Evolutionary conservation across 2,329 filamentous ascomycete species (phyloP), one percentile per base, ranked within the genome.

Genomic region (Cryphonectria nitschkei): DNA sequence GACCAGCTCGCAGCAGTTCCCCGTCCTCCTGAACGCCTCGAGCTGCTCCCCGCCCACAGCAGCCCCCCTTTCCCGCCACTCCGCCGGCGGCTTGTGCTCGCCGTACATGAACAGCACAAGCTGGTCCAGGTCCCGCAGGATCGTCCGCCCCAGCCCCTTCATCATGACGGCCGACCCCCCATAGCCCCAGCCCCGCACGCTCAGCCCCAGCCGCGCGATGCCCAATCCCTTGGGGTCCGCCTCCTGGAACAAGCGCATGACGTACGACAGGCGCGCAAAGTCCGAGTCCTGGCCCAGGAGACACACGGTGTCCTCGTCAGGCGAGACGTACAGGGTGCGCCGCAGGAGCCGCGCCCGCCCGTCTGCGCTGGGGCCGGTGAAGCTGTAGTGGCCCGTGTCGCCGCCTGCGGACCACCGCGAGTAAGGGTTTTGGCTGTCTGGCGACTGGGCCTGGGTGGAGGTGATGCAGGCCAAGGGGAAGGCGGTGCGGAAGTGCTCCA

Each of bases 71-170:
- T 74, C 73, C 9, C 56, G 68, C 74, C 79, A 80, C n/a, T 60
- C 60, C 0, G 64, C 39, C 4, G 79, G 79, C 37, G 78, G 79
- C 52, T 70, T 46, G 19, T 71, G 69, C 26, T 78, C 77, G 8
- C 69, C 63, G 56, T 79, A 80, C 75, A 78, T 77, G 61, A 80
- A 76, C 26, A 81, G 66, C 22, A 76, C 74, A 50, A 80, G 72
- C 70, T 79, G 76, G 0, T 79, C 76, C 26, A 80, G 67, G 14
- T 76, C 73, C 54, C 52, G 66, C 58, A 80, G 76, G 11, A 77
- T 62, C 22, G 70, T 74, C 60, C 72, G 46, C 16, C 72, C 67
- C 64, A 76, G 75, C 34, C 74, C 73, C 63, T 73, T 75, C 69
- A 79, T 74, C 67, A 74, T 76, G 1, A 74, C 71, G 26, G 73